Evolutionary conservation across 169 alveolate genomes (phyloP).

Genomic region (Toxoplasma gondii): DNA sequence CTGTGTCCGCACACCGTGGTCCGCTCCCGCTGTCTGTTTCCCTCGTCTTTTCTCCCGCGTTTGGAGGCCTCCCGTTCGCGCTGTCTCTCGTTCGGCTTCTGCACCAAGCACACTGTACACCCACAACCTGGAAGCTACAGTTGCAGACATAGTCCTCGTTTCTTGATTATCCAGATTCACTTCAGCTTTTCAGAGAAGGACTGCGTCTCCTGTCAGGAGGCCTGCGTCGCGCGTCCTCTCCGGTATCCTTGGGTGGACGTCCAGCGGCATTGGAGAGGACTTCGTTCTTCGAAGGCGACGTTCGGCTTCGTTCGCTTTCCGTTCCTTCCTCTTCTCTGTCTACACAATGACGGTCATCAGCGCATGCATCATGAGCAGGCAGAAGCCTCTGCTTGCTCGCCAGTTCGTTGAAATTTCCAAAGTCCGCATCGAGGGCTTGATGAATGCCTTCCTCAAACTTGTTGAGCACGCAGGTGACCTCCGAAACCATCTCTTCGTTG

Average conservation of each 20-base stretch:
- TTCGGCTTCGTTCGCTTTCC: too few species aligned
- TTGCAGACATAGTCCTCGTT: too few species aligned
- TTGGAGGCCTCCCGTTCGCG: too few species aligned
- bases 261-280: too few species aligned
- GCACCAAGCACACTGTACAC: too few species aligned
- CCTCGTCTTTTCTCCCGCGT: not conserved
- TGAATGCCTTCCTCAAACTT: slow-evolving; percentile 77
- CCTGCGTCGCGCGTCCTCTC: too few species aligned
- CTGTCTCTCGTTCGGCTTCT: too few species aligned
- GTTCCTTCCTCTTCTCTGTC: not conserved
- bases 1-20: not conserved
- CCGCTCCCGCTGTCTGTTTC: not conserved
- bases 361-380: slow-evolving; percentile 81
- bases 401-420: slow-evolving; percentile 89
- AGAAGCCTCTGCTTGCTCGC: slow-evolving; percentile 87
- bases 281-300: not conserved
- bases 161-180: too few species aligned
- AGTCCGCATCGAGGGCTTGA: slow-evolving; percentile 85
- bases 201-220: too few species aligned
- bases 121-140: too few species aligned
- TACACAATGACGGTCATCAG: slow-evolving; percentile 81
- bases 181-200: too few species aligned
- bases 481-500: not conserved
- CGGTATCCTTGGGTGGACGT: too few species aligned
- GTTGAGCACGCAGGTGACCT: slow-evolving; percentile 70